Conservation (phyloP, 805 yeast species). For the Jamesozyma spencerorum region DNA sequence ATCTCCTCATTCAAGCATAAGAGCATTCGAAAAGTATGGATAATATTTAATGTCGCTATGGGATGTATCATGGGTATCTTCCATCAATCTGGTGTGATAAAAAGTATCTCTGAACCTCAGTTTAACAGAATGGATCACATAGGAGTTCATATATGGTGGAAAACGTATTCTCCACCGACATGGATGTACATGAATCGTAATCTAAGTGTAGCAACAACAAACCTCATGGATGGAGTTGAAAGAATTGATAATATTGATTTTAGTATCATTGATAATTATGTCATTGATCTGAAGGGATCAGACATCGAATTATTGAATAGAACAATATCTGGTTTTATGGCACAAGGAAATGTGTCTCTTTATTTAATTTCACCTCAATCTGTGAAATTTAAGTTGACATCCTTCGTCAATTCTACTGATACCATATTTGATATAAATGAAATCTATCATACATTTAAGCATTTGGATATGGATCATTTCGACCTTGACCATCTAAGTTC, state of each 20-base stretch:
- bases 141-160: constrained; percentile 72
- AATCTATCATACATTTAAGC: constrained; percentile 36
- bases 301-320: constrained; percentile 23
- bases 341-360: constrained; percentile 1
- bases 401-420: background rate
- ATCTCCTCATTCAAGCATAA: constrained; percentile 30
- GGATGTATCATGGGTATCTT: constrained; percentile 63
- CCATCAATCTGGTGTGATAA: constrained; percentile 88
- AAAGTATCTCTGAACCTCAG: constrained; percentile 26
- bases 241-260: constrained; percentile 13
- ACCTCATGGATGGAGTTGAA: constrained; percentile 16
- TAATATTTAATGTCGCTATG: constrained; percentile 51
- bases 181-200: constrained; percentile 49
- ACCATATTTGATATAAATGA: constrained; percentile 7
- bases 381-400: constrained; percentile 5
- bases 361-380: constrained; percentile 18
- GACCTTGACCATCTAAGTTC: constrained; percentile 40
- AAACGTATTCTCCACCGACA: constrained; percentile 86
- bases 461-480: constrained; percentile 68
- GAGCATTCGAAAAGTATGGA: constrained; percentile 36
- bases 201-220: constrained; percentile 19
- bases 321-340: constrained; percentile 14
- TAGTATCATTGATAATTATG: constrained; percentile 13
- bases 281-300: constrained; percentile 42
- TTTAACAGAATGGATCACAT: constrained; percentile 10